Evolutionary conservation across 208 protist species (phyloP).

Genomic region (Crithidia acanthocephali): DNA sequence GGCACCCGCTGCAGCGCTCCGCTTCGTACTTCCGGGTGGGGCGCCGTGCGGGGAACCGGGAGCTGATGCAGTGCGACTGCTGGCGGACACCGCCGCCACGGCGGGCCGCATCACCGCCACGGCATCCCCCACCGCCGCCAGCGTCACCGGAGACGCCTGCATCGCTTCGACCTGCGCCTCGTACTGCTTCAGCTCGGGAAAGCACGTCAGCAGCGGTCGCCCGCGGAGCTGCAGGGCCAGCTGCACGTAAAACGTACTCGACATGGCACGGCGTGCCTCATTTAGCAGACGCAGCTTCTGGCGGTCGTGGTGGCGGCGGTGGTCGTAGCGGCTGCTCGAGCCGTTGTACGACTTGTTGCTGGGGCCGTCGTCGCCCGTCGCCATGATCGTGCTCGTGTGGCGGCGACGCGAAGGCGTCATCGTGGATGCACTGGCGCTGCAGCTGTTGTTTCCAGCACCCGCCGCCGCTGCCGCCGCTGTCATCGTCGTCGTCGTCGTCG

Average conservation of each 20-base stretch:
- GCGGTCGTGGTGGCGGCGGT: neutral
- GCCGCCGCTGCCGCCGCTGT: neutral
- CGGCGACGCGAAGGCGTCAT: neutral
- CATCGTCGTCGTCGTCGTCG: neutral
- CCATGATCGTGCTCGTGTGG: neutral
- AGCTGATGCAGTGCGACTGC: neutral
- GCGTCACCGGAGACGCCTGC: slow-evolving; percentile 13
- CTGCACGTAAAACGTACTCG: slow-evolving; percentile 39
- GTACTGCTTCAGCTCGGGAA: slow-evolving; percentile 37
- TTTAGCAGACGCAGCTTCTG: slow-evolving; percentile 26
- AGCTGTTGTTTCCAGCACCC: no score
- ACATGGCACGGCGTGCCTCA: slow-evolving; percentile 32
- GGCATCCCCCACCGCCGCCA: neutral
- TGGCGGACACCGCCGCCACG: neutral
- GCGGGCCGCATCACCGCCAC: slow-evolving; percentile 13
- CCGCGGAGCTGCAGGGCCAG: slow-evolving; percentile 46
- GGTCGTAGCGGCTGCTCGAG: neutral
- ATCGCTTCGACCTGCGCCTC: slow-evolving; percentile 22
- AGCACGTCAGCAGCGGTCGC: slow-evolving; percentile 35
- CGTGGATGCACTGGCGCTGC: neutral
- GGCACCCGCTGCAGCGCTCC: neutral
- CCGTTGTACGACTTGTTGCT: neutral
- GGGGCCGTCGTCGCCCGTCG: neutral
- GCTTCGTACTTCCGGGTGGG: neutral
- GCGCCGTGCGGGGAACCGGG: neutral